Conservation (phyloP, 805 yeast species). For the Wickerhamomyces bisporus region DNA sequence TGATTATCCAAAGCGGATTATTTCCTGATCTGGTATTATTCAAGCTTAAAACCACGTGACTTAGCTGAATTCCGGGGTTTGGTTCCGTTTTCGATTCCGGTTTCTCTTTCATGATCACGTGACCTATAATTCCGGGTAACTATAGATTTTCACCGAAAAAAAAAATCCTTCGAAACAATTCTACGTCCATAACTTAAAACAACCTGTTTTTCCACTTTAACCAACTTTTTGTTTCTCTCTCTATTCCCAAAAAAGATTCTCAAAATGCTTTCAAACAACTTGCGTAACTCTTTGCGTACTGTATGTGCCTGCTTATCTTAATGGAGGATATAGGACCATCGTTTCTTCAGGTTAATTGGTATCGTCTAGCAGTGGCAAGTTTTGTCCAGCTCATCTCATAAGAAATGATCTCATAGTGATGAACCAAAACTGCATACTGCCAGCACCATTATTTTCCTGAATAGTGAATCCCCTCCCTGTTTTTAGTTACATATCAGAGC, state of each 20-base stretch:
- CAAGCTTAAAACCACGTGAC: too few species aligned
- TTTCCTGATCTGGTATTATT: too few species aligned
- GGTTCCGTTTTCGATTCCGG: background rate
- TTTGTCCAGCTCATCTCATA: background rate
- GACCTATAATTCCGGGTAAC: background rate
- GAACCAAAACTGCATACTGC: too few species aligned
- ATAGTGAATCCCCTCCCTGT: too few species aligned
- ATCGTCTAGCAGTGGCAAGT: too few species aligned
- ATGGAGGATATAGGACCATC: background rate
- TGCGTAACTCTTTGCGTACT: conserved; percentile 23
- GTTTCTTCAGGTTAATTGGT: too few species aligned
- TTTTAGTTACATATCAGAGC: too few species aligned
- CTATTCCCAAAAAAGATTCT: background rate
- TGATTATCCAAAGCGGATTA: too few species aligned
- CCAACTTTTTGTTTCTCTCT: background rate
- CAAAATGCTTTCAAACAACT: conserved; percentile 24
- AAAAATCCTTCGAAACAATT: conserved; percentile 12
- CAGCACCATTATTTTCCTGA: too few species aligned
- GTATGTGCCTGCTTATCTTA: conserved; percentile 11
- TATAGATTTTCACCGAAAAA: background rate
- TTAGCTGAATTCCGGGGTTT: too few species aligned
- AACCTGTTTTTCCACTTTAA: background rate
- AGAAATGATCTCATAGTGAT: background rate
- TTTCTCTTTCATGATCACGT: background rate
- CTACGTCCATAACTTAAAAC: conserved; percentile 3